Conservation (phyloP, 164 flowering plant genomes). For the Liriodendron chinense region DNA sequence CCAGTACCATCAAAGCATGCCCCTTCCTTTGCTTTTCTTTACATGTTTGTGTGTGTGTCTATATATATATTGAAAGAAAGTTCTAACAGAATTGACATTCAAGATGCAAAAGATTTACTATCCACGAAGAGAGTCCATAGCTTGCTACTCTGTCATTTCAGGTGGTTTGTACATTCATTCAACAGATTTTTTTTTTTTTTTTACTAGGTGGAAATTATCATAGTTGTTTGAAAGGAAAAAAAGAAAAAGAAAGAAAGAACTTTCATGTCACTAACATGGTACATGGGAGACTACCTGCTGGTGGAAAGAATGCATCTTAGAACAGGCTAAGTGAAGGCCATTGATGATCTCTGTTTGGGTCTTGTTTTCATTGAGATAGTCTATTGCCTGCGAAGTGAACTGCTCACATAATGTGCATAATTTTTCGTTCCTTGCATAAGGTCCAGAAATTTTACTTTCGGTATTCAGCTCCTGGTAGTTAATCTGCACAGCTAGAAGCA, state of each 20-base stretch:
- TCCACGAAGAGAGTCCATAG: neutral
- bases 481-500: slow-evolving; percentile 27
- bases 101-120: too few species aligned
- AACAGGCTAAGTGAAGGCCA: slow-evolving; percentile 58
- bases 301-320: slow-evolving; percentile 42
- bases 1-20: too few species aligned
- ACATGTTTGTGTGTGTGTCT: too few species aligned
- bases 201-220: neutral
- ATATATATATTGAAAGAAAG: too few species aligned
- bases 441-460: slow-evolving; percentile 21
- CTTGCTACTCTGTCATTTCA: neutral
- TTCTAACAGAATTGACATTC: too few species aligned
- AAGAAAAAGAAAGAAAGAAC: too few species aligned
- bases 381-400: slow-evolving; percentile 49
- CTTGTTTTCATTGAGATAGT: slow-evolving; percentile 52
- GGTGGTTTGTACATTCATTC: neutral
- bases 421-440: slow-evolving; percentile 26
- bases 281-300: slow-evolving; percentile 38
- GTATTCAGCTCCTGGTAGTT: slow-evolving; percentile 12
- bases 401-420: slow-evolving; percentile 74
- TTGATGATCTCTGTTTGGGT: slow-evolving; percentile 64
- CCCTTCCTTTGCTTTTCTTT: too few species aligned
- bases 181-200: neutral
- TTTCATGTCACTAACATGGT: neutral
- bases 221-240: neutral